Evolutionary conservation across 345 rosid genomes (phyloP).

Genomic region (Balakata baccata): DNA sequence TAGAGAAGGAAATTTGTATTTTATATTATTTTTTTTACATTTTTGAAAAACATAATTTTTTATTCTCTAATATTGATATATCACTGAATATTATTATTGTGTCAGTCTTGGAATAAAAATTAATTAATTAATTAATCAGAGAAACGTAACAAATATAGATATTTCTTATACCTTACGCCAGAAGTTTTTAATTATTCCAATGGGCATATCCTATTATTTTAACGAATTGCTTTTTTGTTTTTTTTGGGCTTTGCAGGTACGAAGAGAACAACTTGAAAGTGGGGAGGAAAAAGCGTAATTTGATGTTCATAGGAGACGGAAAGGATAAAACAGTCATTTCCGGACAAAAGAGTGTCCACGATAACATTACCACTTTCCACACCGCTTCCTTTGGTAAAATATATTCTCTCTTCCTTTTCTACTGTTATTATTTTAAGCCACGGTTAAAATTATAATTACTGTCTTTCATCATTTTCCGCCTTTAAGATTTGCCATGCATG

Average conservation of each 20-base stretch:
- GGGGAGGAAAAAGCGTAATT: constrained; percentile 78
- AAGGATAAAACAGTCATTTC: constrained; percentile 73
- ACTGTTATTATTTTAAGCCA: neutral
- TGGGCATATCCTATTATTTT: no score
- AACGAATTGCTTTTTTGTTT: neutral
- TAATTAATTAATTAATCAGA: no score
- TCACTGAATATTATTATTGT: no score
- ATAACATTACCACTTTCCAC: constrained; percentile 78
- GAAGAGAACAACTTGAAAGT: constrained; percentile 77
- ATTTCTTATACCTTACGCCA: no score
- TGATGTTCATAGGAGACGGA: constrained; percentile 96
- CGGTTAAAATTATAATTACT: neutral
- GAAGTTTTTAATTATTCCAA: no score
- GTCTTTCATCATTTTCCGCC: neutral
- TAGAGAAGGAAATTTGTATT: no score
- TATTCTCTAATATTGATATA: no score
- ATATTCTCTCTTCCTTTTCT: neutral
- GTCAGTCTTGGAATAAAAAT: no score
- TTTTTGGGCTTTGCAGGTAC: constrained; percentile 46
- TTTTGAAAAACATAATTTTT: no score
- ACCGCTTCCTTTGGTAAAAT: constrained; percentile 90
- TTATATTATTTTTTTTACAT: no score
- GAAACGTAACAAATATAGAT: no score
- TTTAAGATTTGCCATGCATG: neutral
- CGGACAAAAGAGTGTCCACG: constrained; percentile 56